Evolutionary conservation across 306 rosid genomes (phyloP), one percentile per base, ranked within the genome.

Genomic region (Calophaca sinica): DNA sequence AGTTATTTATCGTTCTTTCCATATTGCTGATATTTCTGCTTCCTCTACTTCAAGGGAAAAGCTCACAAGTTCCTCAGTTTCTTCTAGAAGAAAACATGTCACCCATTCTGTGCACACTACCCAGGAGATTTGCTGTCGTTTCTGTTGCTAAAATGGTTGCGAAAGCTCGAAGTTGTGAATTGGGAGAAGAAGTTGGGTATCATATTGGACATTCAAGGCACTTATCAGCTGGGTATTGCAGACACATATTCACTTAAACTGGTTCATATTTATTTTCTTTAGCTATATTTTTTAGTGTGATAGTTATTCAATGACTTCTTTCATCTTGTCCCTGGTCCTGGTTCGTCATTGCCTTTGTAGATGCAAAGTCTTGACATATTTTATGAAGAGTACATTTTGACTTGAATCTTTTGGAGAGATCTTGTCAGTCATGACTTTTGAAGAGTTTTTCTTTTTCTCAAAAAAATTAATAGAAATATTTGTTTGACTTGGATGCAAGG

Each of bases 51-150:
- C 49, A 49, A 93, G 98, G 98, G 71, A 93, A 93, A 88, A 93
- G 98, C 79, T 93, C 96, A 5, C 98, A 90, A 81, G 81, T 93
- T 83, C 98, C 98, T 14, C 98, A 90, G 84, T 93, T 90, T 87
- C 94, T 93, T 67, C 80, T 90, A 70, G 93, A 89, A 29, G 98
- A 83, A 83, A 86, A 83, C 84, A 55, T 89, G 87, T 86, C 82
- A 61, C 98, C 93, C 14, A 87, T 93, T 68, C 55, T 93, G 50
- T 90, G 96, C 73, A 90, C 98, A 9, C 93, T 90, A 80, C 98
- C 98, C 53, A 86, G 98, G 88, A 89, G 98, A 77, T 90, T 93
- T 73, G 96, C 98, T 14, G 98, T 93, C 5, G 90, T 93, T 46
- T 85, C 98, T 63, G 89, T 93, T 52, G 96, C 98, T 35, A 86